Evolutionary conservation across 306 rosid genomes (phyloP).

Genomic region (Quercus wislizeni): DNA sequence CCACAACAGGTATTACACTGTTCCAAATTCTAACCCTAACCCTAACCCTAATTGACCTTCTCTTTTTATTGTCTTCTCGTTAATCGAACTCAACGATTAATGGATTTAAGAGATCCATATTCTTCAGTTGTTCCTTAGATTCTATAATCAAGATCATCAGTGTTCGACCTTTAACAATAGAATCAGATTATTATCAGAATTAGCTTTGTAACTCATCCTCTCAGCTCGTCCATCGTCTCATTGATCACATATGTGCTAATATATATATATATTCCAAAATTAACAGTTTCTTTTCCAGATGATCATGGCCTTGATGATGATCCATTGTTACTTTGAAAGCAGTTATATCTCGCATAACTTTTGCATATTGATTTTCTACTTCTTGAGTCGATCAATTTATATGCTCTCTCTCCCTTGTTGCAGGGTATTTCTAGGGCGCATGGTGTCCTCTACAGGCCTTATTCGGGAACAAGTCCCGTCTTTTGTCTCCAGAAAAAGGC

Average conservation of each 20-base stretch:
- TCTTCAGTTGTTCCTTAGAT: background rate
- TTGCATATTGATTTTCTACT: background rate
- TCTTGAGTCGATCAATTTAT: background rate
- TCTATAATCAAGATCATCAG: background rate
- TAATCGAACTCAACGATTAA: background rate
- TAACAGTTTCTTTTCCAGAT: too few species aligned
- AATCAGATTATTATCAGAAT: background rate
- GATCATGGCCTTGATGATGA: background rate
- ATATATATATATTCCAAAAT: too few species aligned
- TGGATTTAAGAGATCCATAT: background rate
- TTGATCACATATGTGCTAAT: background rate
- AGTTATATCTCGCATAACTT: background rate
- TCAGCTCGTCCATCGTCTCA: background rate
- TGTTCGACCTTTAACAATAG: background rate
- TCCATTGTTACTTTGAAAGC: background rate
- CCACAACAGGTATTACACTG: background rate
- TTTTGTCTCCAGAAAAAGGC: conserved; percentile 27
- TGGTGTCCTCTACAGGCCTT: conserved; percentile 37
- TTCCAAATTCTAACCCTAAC: background rate
- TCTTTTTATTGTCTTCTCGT: background rate
- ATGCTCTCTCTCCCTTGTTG: background rate
- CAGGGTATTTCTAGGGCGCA: conserved; percentile 3
- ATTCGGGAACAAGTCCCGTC: conserved; percentile 15
- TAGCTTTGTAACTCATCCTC: background rate
- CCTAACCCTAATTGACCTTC: background rate